phyloP scores from a whole-genome alignment of 148 eudicot genomes.

The Mesembryanthemum crystallinum region DNA sequence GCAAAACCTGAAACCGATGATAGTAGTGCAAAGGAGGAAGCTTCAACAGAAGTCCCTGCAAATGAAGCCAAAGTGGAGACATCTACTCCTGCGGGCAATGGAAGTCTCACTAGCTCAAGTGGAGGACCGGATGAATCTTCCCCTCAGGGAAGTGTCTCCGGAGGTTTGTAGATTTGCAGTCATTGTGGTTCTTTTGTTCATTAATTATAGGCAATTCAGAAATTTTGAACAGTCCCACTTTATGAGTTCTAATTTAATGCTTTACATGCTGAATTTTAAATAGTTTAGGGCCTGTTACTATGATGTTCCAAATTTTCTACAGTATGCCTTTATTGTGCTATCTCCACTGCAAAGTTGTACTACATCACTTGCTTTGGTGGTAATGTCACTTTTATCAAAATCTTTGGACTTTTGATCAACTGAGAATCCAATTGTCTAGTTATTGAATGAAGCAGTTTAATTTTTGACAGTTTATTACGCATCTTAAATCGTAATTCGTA shows the following conservation, averaged over 20 bases:
- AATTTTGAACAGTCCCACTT: slow-evolving; percentile 9
- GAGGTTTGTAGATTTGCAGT: slow-evolving; percentile 28
- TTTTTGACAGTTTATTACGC: background rate
- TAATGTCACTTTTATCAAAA: background rate
- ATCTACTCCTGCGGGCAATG: slow-evolving; percentile 21
- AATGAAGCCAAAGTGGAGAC: slow-evolving; percentile 23
- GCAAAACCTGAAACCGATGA: slow-evolving; percentile 10
- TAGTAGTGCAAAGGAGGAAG: slow-evolving; percentile 10
- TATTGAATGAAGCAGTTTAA: background rate
- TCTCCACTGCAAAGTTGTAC: background rate
- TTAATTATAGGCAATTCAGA: background rate
- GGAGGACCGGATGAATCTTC: slow-evolving; percentile 14
- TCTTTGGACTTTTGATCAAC: background rate
- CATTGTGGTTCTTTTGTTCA: slow-evolving; percentile 7
- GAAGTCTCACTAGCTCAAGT: slow-evolving; percentile 11
- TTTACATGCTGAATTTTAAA: slow-evolving; percentile 2
- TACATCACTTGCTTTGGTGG: background rate
- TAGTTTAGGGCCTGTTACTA: background rate
- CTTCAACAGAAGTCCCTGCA: background rate
- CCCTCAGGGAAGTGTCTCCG: slow-evolving; percentile 23
- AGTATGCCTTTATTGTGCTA: slow-evolving; percentile 7
- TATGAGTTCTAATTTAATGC: background rate
- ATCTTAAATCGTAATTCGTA: background rate
- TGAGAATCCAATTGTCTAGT: background rate
- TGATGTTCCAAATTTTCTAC: background rate